These are phyloP conservation scores for Botryotinia narcissicola DNA, from an alignment of 2,329 filamentous ascomycete species.

Conservation along the genomic window DNA sequence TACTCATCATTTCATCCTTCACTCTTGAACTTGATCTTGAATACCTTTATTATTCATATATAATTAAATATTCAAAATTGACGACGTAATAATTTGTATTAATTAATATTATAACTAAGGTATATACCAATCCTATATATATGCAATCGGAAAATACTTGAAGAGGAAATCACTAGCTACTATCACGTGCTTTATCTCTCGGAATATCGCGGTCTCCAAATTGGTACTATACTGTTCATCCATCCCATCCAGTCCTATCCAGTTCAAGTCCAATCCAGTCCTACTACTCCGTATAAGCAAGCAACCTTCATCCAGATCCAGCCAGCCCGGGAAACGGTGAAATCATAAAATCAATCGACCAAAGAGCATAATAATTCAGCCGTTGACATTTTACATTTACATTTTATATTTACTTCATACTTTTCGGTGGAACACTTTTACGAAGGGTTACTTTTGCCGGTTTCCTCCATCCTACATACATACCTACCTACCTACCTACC, in stretches of 20 bases:
- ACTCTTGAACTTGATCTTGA: neutral
- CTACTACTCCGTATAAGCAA: neutral
- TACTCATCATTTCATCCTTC: conserved; percentile 4
- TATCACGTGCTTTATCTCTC: neutral
- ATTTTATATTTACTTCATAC: neutral
- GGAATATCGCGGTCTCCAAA: neutral
- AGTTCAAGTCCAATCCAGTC: neutral
- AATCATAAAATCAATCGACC: neutral
- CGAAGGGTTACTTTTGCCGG: neutral
- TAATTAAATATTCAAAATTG: neutral
- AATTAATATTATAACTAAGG: neutral
- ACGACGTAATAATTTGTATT: neutral
- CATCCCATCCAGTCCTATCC: neutral
- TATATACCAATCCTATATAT: neutral
- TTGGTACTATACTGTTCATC: neutral
- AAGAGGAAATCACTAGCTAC: neutral
- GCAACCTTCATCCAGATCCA: neutral
- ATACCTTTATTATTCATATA: neutral
- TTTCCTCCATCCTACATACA: neutral
- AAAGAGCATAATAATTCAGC: neutral
- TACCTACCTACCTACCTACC: neutral
- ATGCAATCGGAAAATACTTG: neutral
- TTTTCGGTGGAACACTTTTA: neutral
- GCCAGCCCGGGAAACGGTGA: neutral
- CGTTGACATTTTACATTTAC: neutral